Base-by-base conservation (phyloP, 257 asterid genomes). In the Cinchona pubescens region DNA sequence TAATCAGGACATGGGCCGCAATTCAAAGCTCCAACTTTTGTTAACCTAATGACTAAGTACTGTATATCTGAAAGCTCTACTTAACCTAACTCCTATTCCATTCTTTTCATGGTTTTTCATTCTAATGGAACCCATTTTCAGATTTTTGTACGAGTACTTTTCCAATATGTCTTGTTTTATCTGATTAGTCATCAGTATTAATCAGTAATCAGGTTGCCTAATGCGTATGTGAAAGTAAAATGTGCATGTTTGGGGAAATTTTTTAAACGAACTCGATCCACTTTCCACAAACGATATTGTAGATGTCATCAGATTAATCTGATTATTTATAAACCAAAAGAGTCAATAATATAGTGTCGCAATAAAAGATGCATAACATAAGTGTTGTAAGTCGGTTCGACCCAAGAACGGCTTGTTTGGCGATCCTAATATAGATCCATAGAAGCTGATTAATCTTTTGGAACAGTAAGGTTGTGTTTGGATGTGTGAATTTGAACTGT, bases 11-110 rank as follows among this genome's bases (percentile, higher is more conserved):
- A 43, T 73, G 60, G 64, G 34, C 59, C 27, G 58, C 58, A 43
- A 13, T 72, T 16, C 23, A 58, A 72, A 73, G 51, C 29, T 59
- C 30, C 68, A 73, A 73, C 46, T 60, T 73, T 60, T 60, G 60
- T 27, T 11, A 42, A 8, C 46, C 48, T 43, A 71, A 61, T 74
- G 34, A 73, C 48, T 15, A 15, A 3, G 34, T 43, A 61, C 77
- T 43, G 11, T 29, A 13, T 43, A 60, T 29, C 43, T 45, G 77
- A 74, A 32, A 74, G 77, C 37, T 74, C 77, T 61, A 21, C 14
- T 13, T 46, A 46, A 74, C 77, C 77, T 73, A 59, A 43, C 58
- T 27, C 32, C 14, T 2, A 2, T 59, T 59, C 65, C 65, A 27
- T 59, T 11, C 63, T 27, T 25, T 56, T n/a, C 34, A 5, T 1